Conservation (phyloP, 2,329 filamentous ascomycete species). For the Xylariales sp. region DNA sequence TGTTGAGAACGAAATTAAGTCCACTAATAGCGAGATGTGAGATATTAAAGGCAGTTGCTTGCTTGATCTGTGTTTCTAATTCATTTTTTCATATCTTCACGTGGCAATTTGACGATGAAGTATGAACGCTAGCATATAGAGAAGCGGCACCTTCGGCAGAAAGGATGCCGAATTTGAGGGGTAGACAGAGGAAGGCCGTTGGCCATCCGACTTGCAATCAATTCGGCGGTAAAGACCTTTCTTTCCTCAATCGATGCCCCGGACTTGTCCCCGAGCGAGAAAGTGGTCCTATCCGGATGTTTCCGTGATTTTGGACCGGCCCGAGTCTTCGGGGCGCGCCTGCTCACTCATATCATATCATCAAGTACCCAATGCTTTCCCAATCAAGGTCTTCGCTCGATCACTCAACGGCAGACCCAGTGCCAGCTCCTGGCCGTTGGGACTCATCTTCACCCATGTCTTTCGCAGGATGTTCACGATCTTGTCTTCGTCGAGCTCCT, state of each 20-base stretch:
- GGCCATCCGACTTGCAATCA: no score
- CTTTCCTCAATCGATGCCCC: neutral
- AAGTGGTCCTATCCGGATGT: no score
- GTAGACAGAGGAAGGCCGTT: constrained; percentile 1
- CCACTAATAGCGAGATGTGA: neutral
- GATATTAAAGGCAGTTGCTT: no score
- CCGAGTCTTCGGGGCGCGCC: neutral
- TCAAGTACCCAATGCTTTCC: constrained; percentile 51
- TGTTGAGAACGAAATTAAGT: no score
- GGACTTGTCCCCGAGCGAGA: neutral
- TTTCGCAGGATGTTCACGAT: constrained; percentile 65
- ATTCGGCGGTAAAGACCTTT: no score
- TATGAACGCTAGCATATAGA: no score
- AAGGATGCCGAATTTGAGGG: constrained; percentile 7
- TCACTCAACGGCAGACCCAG: constrained; percentile 61
- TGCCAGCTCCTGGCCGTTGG: constrained; percentile 58
- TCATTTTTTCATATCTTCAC: no score
- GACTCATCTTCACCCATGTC: constrained; percentile 74
- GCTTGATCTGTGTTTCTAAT: no score
- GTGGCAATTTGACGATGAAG: no score
- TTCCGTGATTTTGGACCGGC: neutral
- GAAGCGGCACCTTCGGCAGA: constrained; percentile 1
- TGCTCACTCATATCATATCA: neutral
- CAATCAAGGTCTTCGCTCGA: constrained; percentile 55
- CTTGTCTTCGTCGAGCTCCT: constrained; percentile 69